phyloP scores from a whole-genome alignment of 1,284 basidiomycete genomes.

The Chiua sp. region DNA sequence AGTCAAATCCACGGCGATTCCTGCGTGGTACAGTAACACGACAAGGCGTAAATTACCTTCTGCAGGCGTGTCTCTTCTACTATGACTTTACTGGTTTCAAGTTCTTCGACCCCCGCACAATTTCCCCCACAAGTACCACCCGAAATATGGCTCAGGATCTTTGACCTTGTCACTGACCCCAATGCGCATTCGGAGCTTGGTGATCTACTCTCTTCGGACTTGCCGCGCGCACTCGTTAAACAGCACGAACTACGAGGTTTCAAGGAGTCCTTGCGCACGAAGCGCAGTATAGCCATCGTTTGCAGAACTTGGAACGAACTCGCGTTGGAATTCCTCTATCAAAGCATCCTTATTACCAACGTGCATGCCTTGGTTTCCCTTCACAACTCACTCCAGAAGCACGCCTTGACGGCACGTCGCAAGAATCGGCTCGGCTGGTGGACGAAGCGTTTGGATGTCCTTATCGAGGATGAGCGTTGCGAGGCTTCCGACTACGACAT shows the following conservation, averaged over 20 bases:
- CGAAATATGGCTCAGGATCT: conserved; percentile 37
- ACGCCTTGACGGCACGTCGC: conserved; percentile 3
- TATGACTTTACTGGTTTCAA: conserved; percentile 16
- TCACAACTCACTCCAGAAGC: conserved; percentile 15
- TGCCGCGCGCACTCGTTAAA: conserved; percentile 24
- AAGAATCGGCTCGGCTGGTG: conserved; percentile 30
- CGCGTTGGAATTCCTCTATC: conserved; percentile 30
- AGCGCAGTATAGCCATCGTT: conserved; percentile 30
- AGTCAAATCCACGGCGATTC: not conserved
- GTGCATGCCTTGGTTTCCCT: conserved; percentile 22
- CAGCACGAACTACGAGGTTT: conserved; percentile 20
- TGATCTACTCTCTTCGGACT: conserved; percentile 14
- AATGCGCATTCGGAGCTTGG: conserved; percentile 15
- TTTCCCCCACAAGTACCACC: conserved; percentile 24
- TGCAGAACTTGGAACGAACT: conserved; percentile 31
- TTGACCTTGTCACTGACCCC: conserved; percentile 23
- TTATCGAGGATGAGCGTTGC: conserved; percentile 34
- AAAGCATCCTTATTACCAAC: conserved; percentile 29
- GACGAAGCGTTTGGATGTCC: conserved; percentile 34
- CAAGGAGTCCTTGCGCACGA: conserved; percentile 28
- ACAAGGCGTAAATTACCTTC: not conserved
- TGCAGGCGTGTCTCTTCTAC: not conserved
- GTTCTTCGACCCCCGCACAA: not conserved
- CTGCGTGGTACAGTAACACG: not conserved
- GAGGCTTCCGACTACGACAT: conserved; percentile 28